A percentile compares a stretch with the other conserved stretches of the same genome.
These are phyloP conservation scores for Malassezia yamatoensis DNA, from an alignment of 1,284 basidiomycete genomes.

Conservation along the genomic window DNA sequence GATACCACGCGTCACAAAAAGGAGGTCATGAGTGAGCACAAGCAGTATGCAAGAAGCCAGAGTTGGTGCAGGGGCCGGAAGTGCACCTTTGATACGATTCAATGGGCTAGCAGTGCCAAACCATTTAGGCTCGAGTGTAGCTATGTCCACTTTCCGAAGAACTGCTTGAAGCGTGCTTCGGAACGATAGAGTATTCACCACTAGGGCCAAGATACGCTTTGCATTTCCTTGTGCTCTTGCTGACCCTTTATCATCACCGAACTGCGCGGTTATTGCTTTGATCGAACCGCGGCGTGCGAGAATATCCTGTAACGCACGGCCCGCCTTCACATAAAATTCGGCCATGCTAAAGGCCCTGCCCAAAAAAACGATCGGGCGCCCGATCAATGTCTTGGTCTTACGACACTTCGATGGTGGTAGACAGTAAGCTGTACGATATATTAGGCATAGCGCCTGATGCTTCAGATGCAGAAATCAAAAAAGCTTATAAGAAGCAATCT, in stretches of 20 bases:
- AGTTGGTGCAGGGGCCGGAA: background rate
- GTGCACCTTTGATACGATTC: background rate
- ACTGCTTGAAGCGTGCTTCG: slow-evolving; percentile 21
- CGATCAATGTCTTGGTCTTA: background rate
- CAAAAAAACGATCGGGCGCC: slow-evolving; percentile 10
- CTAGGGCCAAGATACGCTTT: slow-evolving; percentile 30
- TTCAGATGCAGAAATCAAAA: slow-evolving; percentile 69
- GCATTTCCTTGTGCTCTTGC: slow-evolving; percentile 11
- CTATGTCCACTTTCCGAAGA: slow-evolving; percentile 18
- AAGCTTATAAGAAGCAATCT: slow-evolving; percentile 55
- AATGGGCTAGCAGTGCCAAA: slow-evolving; percentile 16
- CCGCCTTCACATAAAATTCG: slow-evolving; percentile 38
- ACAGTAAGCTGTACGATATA: slow-evolving; percentile 48
- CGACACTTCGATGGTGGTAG: slow-evolving; percentile 16
- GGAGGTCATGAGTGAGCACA: slow-evolving; percentile 37
- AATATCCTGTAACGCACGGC: slow-evolving; percentile 27
- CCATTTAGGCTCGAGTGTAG: slow-evolving; percentile 19
- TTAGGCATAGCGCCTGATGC: slow-evolving; percentile 61
- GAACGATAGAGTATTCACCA: slow-evolving; percentile 34
- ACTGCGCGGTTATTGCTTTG: slow-evolving; percentile 25
- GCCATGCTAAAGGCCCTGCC: slow-evolving; percentile 20
- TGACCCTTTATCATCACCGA: background rate
- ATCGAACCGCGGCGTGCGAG: slow-evolving; percentile 30
- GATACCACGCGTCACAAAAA: slow-evolving; percentile 32
- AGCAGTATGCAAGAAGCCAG: slow-evolving; percentile 24